Conservation (phyloP, 805 yeast genomes). For the Saccharomycopsis malanga region DNA sequence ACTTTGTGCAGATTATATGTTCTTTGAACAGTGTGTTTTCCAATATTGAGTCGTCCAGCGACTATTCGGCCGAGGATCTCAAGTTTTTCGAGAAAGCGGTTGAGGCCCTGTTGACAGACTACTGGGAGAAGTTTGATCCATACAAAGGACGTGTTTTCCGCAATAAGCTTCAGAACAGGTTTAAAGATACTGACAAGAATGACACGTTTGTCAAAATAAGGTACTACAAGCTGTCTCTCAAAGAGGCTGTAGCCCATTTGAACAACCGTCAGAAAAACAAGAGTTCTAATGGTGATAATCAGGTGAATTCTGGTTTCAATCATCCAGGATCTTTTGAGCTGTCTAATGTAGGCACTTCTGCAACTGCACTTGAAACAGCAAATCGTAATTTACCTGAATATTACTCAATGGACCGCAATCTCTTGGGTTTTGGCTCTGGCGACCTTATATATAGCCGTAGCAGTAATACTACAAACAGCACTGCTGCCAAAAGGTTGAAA, state of each 20-base stretch:
- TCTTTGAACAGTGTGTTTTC: not conserved
- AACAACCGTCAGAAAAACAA: not conserved
- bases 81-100: slow-evolving; percentile 16
- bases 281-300: not conserved
- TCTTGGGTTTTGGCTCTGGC: slow-evolving; percentile 17
- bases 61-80: slow-evolving; percentile 8
- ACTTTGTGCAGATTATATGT: not conserved
- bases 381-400: not conserved
- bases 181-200: not conserved
- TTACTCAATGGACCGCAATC: not conserved
- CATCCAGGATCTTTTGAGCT: not conserved
- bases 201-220: slow-evolving; percentile 7
- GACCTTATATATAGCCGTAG: slow-evolving; percentile 13
- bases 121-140: slow-evolving; percentile 15
- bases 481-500: not conserved
- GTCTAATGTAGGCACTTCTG: not conserved
- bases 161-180: slow-evolving; percentile 5
- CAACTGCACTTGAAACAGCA: not conserved
- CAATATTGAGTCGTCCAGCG: not conserved
- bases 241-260: slow-evolving; percentile 4
- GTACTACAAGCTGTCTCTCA: slow-evolving; percentile 5
- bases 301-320: no score
- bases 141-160: slow-evolving; percentile 11
- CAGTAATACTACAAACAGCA: not conserved
- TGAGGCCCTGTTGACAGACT: slow-evolving; percentile 12